Evolutionary conservation across 179 eudicot species (phyloP).

Genomic region (Silene vulgaris): DNA sequence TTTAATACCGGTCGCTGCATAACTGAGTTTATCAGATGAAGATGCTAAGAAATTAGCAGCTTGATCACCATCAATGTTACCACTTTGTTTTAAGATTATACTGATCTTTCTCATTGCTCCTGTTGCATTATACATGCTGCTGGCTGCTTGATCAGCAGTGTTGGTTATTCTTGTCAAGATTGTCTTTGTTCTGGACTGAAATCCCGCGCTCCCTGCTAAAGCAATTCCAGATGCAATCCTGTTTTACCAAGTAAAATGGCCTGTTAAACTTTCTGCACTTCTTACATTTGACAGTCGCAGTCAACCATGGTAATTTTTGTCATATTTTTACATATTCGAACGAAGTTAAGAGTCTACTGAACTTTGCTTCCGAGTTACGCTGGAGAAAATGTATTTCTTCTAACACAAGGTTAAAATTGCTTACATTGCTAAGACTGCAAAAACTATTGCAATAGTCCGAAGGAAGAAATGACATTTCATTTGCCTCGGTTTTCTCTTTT

Average conservation of each 20-base stretch:
- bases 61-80: constrained; percentile 16
- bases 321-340: too few relatives aligned
- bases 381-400: too few relatives aligned
- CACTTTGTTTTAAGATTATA: constrained; percentile 21
- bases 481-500: constrained; percentile 38
- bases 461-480: constrained; percentile 43
- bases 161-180: constrained; percentile 47
- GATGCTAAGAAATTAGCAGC: constrained; percentile 46
- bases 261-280: background rate
- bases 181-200: constrained; percentile 58
- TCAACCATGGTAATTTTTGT: too few relatives aligned
- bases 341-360: too few relatives aligned
- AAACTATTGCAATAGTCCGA: constrained; percentile 30
- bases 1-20: constrained; percentile 49
- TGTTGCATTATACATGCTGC: constrained; percentile 55
- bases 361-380: too few relatives aligned
- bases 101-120: constrained; percentile 53
- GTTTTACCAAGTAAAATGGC: constrained; percentile 10
- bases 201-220: constrained; percentile 45
- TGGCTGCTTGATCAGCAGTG: constrained; percentile 63
- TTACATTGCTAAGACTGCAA: constrained; percentile 59
- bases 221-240: constrained; percentile 54
- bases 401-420: constrained; percentile 1
- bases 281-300: background rate
- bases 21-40: constrained; percentile 47